These are phyloP conservation scores for Nectriaceae sp. DNA, from an alignment of 2,329 filamentous ascomycete species.

Conservation along the genomic window DNA sequence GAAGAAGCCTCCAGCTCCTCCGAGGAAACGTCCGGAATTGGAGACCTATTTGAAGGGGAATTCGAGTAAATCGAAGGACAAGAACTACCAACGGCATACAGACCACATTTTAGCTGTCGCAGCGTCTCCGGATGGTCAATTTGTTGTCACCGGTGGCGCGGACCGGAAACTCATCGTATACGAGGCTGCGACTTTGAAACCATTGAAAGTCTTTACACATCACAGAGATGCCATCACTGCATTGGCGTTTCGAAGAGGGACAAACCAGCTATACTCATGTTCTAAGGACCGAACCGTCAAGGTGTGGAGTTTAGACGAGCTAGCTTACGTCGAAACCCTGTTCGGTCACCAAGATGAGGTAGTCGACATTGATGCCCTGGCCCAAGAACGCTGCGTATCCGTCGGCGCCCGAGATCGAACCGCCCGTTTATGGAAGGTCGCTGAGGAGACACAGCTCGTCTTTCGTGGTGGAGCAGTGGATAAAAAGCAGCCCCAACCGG, in stretches of 20 bases:
- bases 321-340: slow-evolving; percentile 92
- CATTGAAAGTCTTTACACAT: slow-evolving; percentile 83
- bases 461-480: slow-evolving; percentile 80
- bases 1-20: slow-evolving; percentile 59
- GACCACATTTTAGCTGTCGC: slow-evolving; percentile 81
- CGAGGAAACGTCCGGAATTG: slow-evolving; percentile 63
- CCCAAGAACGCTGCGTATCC: slow-evolving; percentile 85
- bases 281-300: slow-evolving; percentile 93
- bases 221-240: slow-evolving; percentile 87
- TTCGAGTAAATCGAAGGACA: slow-evolving; percentile 60
- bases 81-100: slow-evolving; percentile 74
- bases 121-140: slow-evolving; percentile 86
- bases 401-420: slow-evolving; percentile 91
- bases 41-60: slow-evolving; percentile 65
- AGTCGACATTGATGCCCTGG: slow-evolving; percentile 78
- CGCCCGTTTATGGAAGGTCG: slow-evolving; percentile 92
- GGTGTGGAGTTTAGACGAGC: slow-evolving; percentile 88
- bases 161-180: slow-evolving; percentile 87
- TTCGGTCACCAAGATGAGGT: slow-evolving; percentile 96
- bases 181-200: slow-evolving; percentile 77
- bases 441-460: slow-evolving; percentile 92
- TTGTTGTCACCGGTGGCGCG: slow-evolving; percentile 83
- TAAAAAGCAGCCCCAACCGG: slow-evolving; percentile 45
- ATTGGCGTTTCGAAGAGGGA: slow-evolving; percentile 81
- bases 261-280: slow-evolving; percentile 89